These are phyloP conservation scores for Fusarium sp. DNA, from an alignment of 2,329 filamentous ascomycete species.

Conservation along the genomic window DNA sequence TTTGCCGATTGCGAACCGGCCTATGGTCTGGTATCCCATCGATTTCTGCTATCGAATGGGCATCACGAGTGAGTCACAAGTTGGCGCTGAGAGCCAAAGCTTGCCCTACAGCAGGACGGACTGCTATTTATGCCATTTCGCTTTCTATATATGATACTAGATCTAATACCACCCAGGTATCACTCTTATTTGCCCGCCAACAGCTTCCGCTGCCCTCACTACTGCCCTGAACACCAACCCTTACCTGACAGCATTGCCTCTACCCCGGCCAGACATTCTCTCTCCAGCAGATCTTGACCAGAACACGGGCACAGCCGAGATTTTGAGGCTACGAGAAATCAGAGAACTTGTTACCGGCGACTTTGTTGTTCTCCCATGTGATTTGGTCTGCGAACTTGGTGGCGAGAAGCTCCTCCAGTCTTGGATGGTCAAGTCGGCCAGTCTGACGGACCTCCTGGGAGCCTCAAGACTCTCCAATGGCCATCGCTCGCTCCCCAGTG, in stretches of 20 bases:
- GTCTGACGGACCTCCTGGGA: constrained; percentile 70
- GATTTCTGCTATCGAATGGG: constrained; percentile 87
- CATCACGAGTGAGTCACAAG: constrained; percentile 69
- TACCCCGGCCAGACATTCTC: constrained; percentile 79
- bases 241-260: constrained; percentile 77
- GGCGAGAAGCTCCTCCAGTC: constrained; percentile 86
- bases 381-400: constrained; percentile 89
- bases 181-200: constrained; percentile 72
- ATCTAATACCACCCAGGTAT: constrained; percentile 60
- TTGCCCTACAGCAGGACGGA: not conserved
- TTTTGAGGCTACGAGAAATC: constrained; percentile 86
- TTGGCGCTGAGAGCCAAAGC: not conserved
- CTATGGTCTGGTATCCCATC: constrained; percentile 91
- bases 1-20: constrained; percentile 83
- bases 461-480: constrained; percentile 54
- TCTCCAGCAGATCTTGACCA: constrained; percentile 81
- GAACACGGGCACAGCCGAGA: constrained; percentile 89
- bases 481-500: constrained; percentile 64
- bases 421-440: constrained; percentile 89
- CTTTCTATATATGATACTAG: not conserved
- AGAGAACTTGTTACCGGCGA: constrained; percentile 82
- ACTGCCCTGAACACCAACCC: constrained; percentile 80
- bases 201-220: constrained; percentile 73
- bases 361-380: constrained; percentile 92
- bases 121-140: not conserved